These are phyloP conservation scores for Tillandsia leiboldiana DNA, from an alignment of 176 grass and related monocot species.

Conservation along the genomic window DNA sequence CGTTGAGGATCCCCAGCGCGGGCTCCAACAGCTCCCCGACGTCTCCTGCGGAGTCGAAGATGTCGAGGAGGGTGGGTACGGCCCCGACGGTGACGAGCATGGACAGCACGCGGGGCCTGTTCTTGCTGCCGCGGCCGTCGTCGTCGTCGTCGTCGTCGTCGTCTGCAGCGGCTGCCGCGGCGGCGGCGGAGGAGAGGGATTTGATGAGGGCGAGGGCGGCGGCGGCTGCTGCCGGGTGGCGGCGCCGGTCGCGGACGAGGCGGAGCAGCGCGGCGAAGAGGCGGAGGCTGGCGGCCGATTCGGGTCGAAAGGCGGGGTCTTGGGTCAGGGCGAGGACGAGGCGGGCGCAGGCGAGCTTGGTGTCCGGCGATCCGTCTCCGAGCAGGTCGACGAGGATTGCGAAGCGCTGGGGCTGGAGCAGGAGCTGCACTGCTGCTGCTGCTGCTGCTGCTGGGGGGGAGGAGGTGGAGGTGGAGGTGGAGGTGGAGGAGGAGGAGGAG, in stretches of 20 bases:
- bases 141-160: no score
- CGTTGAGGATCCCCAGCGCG: conserved; percentile 58
- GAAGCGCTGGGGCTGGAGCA: conserved; percentile 87
- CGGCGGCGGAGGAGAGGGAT: conserved; percentile 34
- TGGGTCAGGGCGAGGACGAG: conserved; percentile 75
- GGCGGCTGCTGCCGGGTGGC: conserved; percentile 35
- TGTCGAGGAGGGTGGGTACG: conserved; percentile 60
- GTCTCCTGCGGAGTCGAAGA: conserved; percentile 32
- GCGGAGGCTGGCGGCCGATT: conserved; percentile 78
- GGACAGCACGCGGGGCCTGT: conserved; percentile 27
- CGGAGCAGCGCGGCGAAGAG: conserved; percentile 69
- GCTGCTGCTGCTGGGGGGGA: no score
- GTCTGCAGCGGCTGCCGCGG: no score
- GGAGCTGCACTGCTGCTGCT: background rate
- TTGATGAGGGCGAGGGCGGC: conserved; percentile 58
- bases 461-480: no score
- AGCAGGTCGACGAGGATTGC: conserved; percentile 87
- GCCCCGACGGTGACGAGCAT: conserved; percentile 63
- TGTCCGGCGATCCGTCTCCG: conserved; percentile 72
- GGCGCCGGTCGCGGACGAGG: conserved; percentile 58
- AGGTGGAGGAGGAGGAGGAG: conserved; percentile 38
- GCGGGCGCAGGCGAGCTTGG: conserved; percentile 74
- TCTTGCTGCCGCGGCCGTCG: no score
- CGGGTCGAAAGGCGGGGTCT: conserved; percentile 74
- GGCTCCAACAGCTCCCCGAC: conserved; percentile 47